These are phyloP conservation scores for Piper betle DNA, from an alignment of 164 flowering plant species.

Conservation along the genomic window DNA sequence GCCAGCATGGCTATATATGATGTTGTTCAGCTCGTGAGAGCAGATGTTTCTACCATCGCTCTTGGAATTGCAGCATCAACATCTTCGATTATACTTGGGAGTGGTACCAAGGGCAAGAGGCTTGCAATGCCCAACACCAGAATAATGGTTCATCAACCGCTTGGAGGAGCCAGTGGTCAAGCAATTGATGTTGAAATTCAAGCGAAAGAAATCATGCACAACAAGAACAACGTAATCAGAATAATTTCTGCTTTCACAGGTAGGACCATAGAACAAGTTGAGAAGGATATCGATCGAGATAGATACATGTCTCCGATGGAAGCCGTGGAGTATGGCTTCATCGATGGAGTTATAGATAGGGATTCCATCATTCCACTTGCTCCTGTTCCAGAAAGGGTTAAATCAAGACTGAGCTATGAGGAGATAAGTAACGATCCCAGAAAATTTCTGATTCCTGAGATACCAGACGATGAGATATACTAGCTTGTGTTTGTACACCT, in stretches of 20 bases:
- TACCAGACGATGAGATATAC: constrained; percentile 88
- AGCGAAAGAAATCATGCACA: constrained; percentile 65
- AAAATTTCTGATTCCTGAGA: constrained; percentile 70
- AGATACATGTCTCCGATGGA: constrained; percentile 93
- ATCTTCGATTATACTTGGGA: constrained; percentile 79
- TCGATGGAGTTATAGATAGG: constrained; percentile 81
- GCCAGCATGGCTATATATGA: constrained; percentile 93
- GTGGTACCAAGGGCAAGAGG: constrained; percentile 95
- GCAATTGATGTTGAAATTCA: constrained; percentile 80
- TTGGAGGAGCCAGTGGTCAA: constrained; percentile 85
- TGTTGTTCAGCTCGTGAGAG: constrained; percentile 75
- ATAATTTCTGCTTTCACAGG: constrained; percentile 57
- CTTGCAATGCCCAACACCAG: constrained; percentile 92
- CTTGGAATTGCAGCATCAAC: constrained; percentile 93
- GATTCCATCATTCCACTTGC: constrained; percentile 65
- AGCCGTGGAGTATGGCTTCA: constrained; percentile 82
- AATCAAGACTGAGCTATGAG: constrained; percentile 29
- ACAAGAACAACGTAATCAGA: constrained; percentile 55
- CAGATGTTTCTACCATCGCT: constrained; percentile 88
- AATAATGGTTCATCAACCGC: constrained; percentile 90
- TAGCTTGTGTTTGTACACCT: constrained; percentile 13
- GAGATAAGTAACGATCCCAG: constrained; percentile 50
- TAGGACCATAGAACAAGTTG: constrained; percentile 61
- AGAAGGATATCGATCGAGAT: constrained; percentile 85
- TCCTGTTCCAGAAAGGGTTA: constrained; percentile 74